Percentiles rank a stretch among this genome's conserved stretches.
phyloP scores from a whole-genome alignment of 1,284 basidiomycete species.

The Fistulina hepatica region DNA sequence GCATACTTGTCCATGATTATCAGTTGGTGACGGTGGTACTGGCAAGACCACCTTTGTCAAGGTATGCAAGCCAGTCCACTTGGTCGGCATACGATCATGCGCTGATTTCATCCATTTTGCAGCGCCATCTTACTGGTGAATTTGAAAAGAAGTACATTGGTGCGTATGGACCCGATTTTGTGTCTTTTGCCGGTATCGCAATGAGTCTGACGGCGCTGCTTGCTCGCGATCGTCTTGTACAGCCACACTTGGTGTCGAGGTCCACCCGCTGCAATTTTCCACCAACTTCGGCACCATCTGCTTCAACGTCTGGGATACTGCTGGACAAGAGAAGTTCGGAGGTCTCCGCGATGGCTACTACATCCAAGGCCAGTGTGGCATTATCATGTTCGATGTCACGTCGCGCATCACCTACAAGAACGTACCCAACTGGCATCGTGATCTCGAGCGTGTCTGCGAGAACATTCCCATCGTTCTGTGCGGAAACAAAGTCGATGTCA shows the following conservation, averaged over 20 bases:
- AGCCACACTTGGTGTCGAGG: conserved; percentile 99
- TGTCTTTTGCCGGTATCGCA: conserved; percentile 12
- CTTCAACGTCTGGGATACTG: conserved; percentile 99
- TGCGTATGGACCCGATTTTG: conserved; percentile 27
- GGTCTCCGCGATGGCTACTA: conserved; percentile 97
- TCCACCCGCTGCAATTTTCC: conserved; percentile 92
- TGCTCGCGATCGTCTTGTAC: too few species aligned
- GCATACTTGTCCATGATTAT: conserved; percentile 19
- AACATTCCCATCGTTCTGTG: conserved; percentile 99
- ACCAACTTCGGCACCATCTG: conserved; percentile 99
- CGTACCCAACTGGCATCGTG: conserved; percentile 99
- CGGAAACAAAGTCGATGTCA: conserved; percentile 99
- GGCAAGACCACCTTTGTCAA: conserved; percentile 98
- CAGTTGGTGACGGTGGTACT: conserved; percentile 96
- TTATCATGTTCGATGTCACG: conserved; percentile 99
- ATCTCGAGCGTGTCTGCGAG: conserved; percentile 98
- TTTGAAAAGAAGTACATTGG: conserved; percentile 99
- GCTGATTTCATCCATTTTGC: conserved; percentile 37
- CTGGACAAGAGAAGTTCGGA: conserved; percentile 99
- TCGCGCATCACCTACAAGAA: conserved; percentile 99
- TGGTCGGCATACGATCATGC: conserved; percentile 34
- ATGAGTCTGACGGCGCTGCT: conserved; percentile 7
- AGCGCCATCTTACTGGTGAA: conserved; percentile 99
- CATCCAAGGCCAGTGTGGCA: conserved; percentile 98
- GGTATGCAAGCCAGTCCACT: conserved; percentile 34